Evolutionary conservation across 306 rosid species (phyloP).

Genomic region (Lithocarpus polystachyus): DNA sequence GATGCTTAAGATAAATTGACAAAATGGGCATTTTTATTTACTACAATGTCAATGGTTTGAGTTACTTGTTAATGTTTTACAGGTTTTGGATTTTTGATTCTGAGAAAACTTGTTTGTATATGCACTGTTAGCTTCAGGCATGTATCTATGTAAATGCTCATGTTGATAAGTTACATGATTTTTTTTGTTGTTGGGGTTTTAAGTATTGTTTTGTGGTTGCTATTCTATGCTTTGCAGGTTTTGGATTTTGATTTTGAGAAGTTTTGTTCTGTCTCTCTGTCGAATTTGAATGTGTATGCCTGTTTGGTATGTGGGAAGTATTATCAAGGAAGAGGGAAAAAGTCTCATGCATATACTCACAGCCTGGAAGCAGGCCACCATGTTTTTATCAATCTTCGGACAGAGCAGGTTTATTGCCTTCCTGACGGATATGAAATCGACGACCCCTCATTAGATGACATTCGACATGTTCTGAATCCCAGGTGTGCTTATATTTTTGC

Average conservation of each 20-base stretch:
- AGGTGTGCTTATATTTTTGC: slow-evolving; percentile 52
- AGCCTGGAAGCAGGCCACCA: slow-evolving; percentile 98
- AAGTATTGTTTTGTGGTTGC: background rate
- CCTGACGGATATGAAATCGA: slow-evolving; percentile 97
- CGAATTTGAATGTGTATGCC: slow-evolving; percentile 90
- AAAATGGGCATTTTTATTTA: background rate
- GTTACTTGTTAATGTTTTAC: slow-evolving; percentile 15
- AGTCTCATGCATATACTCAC: slow-evolving; percentile 96
- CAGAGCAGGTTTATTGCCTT: slow-evolving; percentile 96
- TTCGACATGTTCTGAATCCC: slow-evolving; percentile 90
- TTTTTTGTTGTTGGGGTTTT: background rate
- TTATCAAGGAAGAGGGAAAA: slow-evolving; percentile 95
- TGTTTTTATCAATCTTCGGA: slow-evolving; percentile 83
- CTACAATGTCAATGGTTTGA: background rate
- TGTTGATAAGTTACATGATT: background rate
- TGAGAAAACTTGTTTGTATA: slow-evolving; percentile 80
- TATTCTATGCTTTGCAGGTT: slow-evolving; percentile 51
- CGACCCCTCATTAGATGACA: slow-evolving; percentile 95
- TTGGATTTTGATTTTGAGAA: slow-evolving; percentile 97
- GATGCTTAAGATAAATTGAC: background rate
- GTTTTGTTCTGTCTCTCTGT: slow-evolving; percentile 88
- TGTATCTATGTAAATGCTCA: background rate
- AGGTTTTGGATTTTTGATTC: slow-evolving; percentile 96
- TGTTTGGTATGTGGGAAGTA: slow-evolving; percentile 96
- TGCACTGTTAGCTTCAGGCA: slow-evolving; percentile 39